Base-by-base conservation (phyloP, 2,329 filamentous ascomycete genomes). In the Colletotrichum cereale region DNA sequence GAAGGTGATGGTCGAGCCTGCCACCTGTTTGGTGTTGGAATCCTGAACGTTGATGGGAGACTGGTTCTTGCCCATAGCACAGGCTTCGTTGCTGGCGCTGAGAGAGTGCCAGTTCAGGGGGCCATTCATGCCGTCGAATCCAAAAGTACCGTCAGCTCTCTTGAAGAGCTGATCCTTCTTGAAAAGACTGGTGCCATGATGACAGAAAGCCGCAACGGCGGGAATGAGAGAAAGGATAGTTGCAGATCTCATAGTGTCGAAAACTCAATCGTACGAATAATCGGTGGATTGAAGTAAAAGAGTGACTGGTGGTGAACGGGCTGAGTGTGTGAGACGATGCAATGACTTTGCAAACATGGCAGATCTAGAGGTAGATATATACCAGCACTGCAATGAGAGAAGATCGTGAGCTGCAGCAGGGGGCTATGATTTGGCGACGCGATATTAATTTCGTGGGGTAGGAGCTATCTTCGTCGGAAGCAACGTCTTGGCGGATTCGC, bases 31-130 rank as follows among this genome's bases (percentile, higher is more conserved):
- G 67, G 70, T 71, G 58, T 74, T 73, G 53, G 48, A 60, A 11
- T 77, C 65, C 21, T 76, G 79, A 71, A 90, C 78, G 77, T 89
- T 85, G 77, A 90, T 89, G 65, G 88, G 88, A 0, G 88, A 90
- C 77, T 90, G 88, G 67, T 82, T 79, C 26, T 75, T 82, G 40
- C 88, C 87, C 2, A 77, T 78, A 44, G 83, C 84, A 76, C 88
- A 90, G 16, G 81, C 77, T 18, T 77, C 76, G 77, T 88, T 88
- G 44, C 73, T 74, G n/a, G 80, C 78, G 55, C 82, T 78, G 26
- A 90, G 78, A 3, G 79, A 79, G 42, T 84, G 82, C 88, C 87
- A 90, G 78, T 86, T 86, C 64, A 87, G 78, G 0, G 88, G 87
- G 11, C 87, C 87, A 60, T 80, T 76, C 4, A 77, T 67, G 63